Conservation (phyloP, 2,329 filamentous ascomycete species). For the Aspergillus tubingensis region DNA sequence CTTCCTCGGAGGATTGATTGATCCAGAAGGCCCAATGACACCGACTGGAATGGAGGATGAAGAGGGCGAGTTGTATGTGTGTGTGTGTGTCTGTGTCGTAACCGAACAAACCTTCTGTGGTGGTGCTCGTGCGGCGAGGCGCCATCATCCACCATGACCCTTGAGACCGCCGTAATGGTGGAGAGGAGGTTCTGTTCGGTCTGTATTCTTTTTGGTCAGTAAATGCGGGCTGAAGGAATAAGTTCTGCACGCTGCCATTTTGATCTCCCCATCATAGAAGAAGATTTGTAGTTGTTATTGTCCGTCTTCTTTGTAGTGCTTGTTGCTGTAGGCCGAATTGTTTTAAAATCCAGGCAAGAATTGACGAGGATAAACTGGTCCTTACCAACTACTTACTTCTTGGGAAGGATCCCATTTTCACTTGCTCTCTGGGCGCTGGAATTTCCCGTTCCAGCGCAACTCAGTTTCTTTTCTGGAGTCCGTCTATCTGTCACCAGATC, state of each 20-base stretch:
- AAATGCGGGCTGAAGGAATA: too few relatives aligned
- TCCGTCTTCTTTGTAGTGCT: too few relatives aligned
- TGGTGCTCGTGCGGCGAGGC: slow-evolving; percentile 14
- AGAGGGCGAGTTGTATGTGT: neutral
- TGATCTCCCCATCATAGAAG: too few relatives aligned
- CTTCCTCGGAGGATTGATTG: slow-evolving; percentile 1
- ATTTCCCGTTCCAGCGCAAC: neutral
- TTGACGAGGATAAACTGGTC: too few relatives aligned
- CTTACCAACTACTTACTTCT: too few relatives aligned
- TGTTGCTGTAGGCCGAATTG: too few relatives aligned
- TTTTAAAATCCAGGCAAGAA: too few relatives aligned
- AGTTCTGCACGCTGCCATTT: too few relatives aligned
- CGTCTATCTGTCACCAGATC: neutral
- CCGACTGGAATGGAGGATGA: neutral
- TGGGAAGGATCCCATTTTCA: neutral
- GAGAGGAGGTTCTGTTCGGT: neutral
- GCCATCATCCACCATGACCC: neutral
- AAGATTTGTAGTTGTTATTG: too few relatives aligned
- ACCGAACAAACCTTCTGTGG: slow-evolving; percentile 14
- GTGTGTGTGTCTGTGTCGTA: slow-evolving; percentile 8
- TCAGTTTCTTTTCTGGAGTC: neutral
- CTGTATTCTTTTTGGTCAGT: too few relatives aligned
- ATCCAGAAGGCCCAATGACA: slow-evolving; percentile 4
- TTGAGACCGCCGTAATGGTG: neutral
- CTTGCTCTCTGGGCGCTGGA: neutral